These are phyloP conservation scores for Sporothrix protearum DNA, from an alignment of 2,329 filamentous ascomycete species.

Conservation along the genomic window DNA sequence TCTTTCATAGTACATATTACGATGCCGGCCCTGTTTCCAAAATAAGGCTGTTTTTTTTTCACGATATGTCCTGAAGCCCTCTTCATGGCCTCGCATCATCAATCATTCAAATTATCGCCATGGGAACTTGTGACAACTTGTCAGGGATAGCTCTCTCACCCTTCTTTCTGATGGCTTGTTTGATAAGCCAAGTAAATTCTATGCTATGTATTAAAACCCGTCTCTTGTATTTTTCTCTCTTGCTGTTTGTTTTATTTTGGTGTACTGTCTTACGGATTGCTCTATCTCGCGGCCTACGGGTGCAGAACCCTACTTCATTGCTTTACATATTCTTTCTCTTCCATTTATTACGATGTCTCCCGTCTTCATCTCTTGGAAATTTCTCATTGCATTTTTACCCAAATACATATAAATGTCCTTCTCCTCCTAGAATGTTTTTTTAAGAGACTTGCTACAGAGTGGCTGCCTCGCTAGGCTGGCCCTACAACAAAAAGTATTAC, in stretches of 20 bases:
- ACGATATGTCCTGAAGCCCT: too few species aligned
- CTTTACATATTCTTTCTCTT: background rate
- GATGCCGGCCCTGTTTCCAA: too few species aligned
- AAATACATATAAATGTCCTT: background rate
- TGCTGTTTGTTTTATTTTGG: background rate
- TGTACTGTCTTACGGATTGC: background rate
- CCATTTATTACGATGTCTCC: background rate
- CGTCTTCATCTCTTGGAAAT: background rate
- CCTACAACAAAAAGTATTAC: background rate
- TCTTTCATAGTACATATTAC: background rate
- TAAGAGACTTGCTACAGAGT: conserved; percentile 5
- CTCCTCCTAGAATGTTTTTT: background rate
- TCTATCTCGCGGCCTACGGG: background rate
- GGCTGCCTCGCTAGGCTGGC: conserved; percentile 14
- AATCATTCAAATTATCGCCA: background rate
- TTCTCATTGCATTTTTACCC: background rate
- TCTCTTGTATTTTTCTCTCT: background rate
- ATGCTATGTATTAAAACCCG: background rate
- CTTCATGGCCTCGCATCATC: background rate
- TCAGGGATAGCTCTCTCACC: background rate
- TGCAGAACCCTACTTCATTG: background rate
- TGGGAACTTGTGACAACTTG: background rate
- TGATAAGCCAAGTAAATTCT: background rate
- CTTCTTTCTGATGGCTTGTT: background rate
- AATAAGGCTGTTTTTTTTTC: too few species aligned